These are phyloP conservation scores for Tricholoma sp. DNA, from an alignment of 768 basidiomycete species.

Conservation along the genomic window DNA sequence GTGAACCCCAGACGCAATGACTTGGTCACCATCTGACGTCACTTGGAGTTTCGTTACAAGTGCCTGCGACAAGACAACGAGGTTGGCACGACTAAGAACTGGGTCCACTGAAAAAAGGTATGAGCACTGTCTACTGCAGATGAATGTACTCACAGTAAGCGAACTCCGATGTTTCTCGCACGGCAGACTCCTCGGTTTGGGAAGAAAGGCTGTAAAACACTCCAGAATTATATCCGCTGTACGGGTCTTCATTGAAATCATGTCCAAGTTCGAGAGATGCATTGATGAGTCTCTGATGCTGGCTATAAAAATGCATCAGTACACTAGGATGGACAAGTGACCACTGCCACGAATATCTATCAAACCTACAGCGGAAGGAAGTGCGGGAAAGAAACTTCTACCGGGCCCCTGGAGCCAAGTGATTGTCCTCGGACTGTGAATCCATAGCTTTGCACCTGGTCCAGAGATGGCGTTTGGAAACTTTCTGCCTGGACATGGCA, in stretches of 20 bases:
- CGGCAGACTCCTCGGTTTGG: constrained; percentile 11
- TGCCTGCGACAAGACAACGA: constrained; percentile 20
- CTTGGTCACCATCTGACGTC: neutral
- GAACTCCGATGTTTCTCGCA: constrained; percentile 26
- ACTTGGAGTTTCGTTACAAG: constrained; percentile 19
- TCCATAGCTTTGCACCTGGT: constrained; percentile 18
- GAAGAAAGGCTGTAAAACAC: constrained; percentile 25
- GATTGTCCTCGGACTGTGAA: constrained; percentile 18
- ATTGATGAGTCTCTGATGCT: constrained; percentile 25
- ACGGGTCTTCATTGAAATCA: constrained; percentile 23
- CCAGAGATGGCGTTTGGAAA: constrained; percentile 19
- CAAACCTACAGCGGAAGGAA: constrained; percentile 23
- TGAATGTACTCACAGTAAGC: constrained; percentile 21
- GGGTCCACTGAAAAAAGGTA: constrained; percentile 20
- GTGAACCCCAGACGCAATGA: constrained; percentile 18
- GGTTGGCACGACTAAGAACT: constrained; percentile 16
- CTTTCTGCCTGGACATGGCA: constrained; percentile 19
- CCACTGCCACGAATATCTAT: too few species aligned
- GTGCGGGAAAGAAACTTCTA: constrained; percentile 25
- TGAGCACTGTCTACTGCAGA: neutral
- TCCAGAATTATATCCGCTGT: constrained; percentile 24
- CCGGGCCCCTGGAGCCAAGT: constrained; percentile 21
- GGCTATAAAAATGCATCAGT: constrained; percentile 12
- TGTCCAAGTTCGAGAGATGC: constrained; percentile 29
- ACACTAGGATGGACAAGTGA: neutral